Evolutionary conservation across 164 flowering plant genomes (phyloP).

Genomic region (Warburgia ugandensis): DNA sequence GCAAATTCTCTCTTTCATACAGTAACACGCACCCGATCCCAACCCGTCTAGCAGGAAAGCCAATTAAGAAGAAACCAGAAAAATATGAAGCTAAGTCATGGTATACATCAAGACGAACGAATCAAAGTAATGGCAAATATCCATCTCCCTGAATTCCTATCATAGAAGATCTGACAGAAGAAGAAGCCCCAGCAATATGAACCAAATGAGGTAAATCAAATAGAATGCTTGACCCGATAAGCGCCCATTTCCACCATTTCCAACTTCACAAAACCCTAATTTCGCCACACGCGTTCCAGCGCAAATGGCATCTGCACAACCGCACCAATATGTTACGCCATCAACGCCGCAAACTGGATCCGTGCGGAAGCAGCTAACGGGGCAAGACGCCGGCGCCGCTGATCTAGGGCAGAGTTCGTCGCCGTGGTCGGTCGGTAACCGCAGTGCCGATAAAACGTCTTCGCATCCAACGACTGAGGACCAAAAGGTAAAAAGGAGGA

Average conservation of each 20-base stretch:
- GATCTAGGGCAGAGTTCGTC: slow-evolving; percentile 15
- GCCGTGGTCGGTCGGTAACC: slow-evolving; percentile 11
- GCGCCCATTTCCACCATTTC: slow-evolving; percentile 37
- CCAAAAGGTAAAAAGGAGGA: slow-evolving; percentile 2
- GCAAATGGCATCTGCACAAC: slow-evolving; percentile 58
- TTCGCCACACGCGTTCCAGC: slow-evolving; percentile 45
- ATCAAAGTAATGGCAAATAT: too few relatives aligned
- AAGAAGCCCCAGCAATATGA: slow-evolving; percentile 44
- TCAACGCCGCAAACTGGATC: slow-evolving; percentile 65
- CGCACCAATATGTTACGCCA: slow-evolving; percentile 75
- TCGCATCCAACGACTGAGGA: slow-evolving; percentile 6
- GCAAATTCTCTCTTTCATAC: too few relatives aligned
- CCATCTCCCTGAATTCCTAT: too few relatives aligned
- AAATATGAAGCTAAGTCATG: too few relatives aligned
- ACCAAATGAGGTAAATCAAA: slow-evolving; percentile 60
- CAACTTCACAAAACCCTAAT: slow-evolving; percentile 51
- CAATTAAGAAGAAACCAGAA: too few relatives aligned
- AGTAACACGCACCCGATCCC: too few relatives aligned
- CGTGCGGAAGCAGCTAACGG: slow-evolving; percentile 52
- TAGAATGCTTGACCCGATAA: slow-evolving; percentile 50
- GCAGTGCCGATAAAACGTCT: slow-evolving; percentile 2
- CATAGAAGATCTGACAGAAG: slow-evolving; percentile 42
- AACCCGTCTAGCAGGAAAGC: too few relatives aligned
- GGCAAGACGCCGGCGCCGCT: slow-evolving; percentile 31
- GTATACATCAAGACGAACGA: too few relatives aligned